A percentile compares a stretch with the other conserved stretches of the same genome.
phyloP scores from a whole-genome alignment of 164 flowering plant genomes.

The Vitis cinerea region DNA sequence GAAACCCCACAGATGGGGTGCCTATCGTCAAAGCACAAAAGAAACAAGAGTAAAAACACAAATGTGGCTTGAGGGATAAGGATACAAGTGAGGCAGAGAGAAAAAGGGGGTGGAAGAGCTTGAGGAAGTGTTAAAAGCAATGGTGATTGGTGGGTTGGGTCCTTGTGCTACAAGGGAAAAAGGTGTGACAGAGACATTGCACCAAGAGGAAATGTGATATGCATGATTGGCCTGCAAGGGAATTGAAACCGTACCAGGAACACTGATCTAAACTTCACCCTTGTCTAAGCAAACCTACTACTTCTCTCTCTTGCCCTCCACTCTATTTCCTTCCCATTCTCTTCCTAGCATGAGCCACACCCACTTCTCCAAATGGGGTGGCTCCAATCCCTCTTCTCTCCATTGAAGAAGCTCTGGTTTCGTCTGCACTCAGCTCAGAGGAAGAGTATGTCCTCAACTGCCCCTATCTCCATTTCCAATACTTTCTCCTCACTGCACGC shows the following conservation, averaged over 20 bases:
- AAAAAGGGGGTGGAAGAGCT: not conserved
- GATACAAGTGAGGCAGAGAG: not conserved
- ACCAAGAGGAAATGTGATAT: slow-evolving; percentile 39
- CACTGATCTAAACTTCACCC: slow-evolving; percentile 39
- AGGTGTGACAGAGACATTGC: slow-evolving; percentile 41
- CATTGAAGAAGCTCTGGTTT: slow-evolving; percentile 68
- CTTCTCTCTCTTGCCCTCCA: slow-evolving; percentile 14
- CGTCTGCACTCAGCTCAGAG: slow-evolving; percentile 50
- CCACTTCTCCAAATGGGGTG: slow-evolving; percentile 57
- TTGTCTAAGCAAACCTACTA: slow-evolving; percentile 52
- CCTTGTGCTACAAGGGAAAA: slow-evolving; percentile 41
- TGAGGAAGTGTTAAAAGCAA: slow-evolving; percentile 25
- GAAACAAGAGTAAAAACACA: not conserved
- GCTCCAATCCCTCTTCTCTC: slow-evolving; percentile 62
- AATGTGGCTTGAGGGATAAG: slow-evolving; percentile 30
- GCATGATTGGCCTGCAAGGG: slow-evolving; percentile 48
- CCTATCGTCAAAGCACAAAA: not conserved
- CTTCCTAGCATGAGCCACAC: slow-evolving; percentile 29
- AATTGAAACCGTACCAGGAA: slow-evolving; percentile 21
- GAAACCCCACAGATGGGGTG: slow-evolving; percentile 5
- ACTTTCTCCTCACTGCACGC: not conserved
- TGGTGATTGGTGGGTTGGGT: slow-evolving; percentile 32
- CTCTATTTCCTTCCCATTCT: slow-evolving; percentile 7
- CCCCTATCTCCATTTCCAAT: slow-evolving; percentile 1
- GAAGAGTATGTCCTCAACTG: slow-evolving; percentile 36